Evolutionary conservation across 345 rosid species (phyloP), one percentile per base, ranked within the genome.

Genomic region (Eucalyptus tenuipes): DNA sequence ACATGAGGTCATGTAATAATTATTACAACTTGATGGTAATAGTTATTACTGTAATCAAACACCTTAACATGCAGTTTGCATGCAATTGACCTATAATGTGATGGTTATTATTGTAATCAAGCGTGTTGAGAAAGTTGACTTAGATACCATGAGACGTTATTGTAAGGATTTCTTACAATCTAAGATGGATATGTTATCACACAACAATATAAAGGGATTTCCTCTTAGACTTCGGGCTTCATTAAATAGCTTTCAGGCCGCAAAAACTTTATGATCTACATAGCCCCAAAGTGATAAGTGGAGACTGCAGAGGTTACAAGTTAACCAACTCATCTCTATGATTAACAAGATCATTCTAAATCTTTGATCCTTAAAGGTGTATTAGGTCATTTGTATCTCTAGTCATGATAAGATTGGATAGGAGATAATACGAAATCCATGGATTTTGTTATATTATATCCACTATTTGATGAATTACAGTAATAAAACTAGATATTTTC

Each of bases 391-490:
- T 17, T 66, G 10, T 8, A 31, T 31, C 18, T 31, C 22, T 31
- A 66, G 9, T 66, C 5, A 15, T n/a, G 6, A 31, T 31, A 17
- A 16, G 79, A 64, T 15, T 66, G 22, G 7, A 4, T 66, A 14
- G 1, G 20, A n/a, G 7, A n/a, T 7, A 2, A 66, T 9, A 66
- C 3, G 6, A 31, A 66, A 66, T 31, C 1, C 22, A n/a, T 66
- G 40, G 6, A 66, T 7, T 66, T 64, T n/a, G 20, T 1, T n/a
- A 64, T 15, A 64, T 64, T 33, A n/a, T n/a, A 64, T 64, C 2
- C 3, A 3, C 7, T 15, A 12, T 57, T 66, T 16, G 20, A 10
- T 15, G 6, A 31, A 2, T 66, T n/a, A 2, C 24, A 17, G 0
- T 8, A 68, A 68, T 33, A 31, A 33, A 68, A 5, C 7, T 33